A percentile compares a stretch with the other conserved stretches of the same genome.
phyloP scores from a whole-genome alignment of 1,284 basidiomycete species.

The Ceratobasidium sp. region DNA sequence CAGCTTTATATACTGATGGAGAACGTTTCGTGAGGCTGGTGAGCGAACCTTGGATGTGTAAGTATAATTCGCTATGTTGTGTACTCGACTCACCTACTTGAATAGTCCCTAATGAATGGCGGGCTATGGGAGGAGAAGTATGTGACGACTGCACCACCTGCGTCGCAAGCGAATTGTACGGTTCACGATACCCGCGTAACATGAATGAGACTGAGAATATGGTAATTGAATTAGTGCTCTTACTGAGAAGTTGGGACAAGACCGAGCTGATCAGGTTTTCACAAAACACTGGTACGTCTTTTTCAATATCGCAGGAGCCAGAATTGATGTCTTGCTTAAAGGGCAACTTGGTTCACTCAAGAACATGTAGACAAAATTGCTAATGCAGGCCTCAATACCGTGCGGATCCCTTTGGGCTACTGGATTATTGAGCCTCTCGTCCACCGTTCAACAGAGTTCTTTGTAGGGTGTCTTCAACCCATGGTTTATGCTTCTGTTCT shows the following conservation, averaged over 20 bases:
- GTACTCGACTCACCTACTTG: too few relatives aligned
- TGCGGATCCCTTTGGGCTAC: slow-evolving; percentile 82
- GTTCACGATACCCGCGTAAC: neutral
- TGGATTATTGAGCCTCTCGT: slow-evolving; percentile 84
- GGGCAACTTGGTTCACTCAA: slow-evolving; percentile 80
- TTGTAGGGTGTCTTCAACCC: slow-evolving; percentile 61
- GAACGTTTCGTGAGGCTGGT: slow-evolving; percentile 63
- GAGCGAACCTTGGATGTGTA: slow-evolving; percentile 76
- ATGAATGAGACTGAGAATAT: neutral
- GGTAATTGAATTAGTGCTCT: slow-evolving; percentile 44
- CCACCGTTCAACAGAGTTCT: slow-evolving; percentile 71
- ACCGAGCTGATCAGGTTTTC: slow-evolving; percentile 72
- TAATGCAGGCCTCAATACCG: slow-evolving; percentile 75
- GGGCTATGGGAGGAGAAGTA: slow-evolving; percentile 72
- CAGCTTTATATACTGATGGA: neutral
- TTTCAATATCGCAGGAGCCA: neutral
- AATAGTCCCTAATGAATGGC: slow-evolving; percentile 70
- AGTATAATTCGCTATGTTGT: neutral
- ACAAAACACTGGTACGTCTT: slow-evolving; percentile 72
- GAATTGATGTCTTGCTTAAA: slow-evolving; percentile 52
- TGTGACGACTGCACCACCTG: slow-evolving; percentile 70
- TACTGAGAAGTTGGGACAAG: slow-evolving; percentile 67
- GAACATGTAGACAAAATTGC: slow-evolving; percentile 69
- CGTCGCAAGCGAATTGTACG: slow-evolving; percentile 73
- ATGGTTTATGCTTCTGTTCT: too few relatives aligned